These are phyloP conservation scores for Pseudogymnoascus sp. DNA, from an alignment of 2,329 filamentous ascomycete genomes.

Conservation along the genomic window DNA sequence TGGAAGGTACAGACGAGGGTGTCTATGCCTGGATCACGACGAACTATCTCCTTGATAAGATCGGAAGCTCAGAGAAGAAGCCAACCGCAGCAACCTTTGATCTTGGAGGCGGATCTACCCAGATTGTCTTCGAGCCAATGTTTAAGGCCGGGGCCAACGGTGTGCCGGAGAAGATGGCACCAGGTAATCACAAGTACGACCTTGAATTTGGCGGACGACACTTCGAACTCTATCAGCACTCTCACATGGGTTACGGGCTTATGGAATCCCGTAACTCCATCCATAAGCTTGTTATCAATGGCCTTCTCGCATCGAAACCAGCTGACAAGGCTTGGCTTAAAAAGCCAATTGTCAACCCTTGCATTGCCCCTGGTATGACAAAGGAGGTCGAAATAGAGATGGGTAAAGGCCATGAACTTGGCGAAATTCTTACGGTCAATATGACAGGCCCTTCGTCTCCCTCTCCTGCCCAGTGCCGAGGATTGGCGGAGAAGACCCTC, in stretches of 20 bases:
- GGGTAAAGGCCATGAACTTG: conserved; percentile 57
- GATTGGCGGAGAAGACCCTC: conserved; percentile 81
- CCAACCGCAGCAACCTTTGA: conserved; percentile 94
- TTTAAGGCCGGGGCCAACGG: conserved; percentile 72
- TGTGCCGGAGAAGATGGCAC: conserved; percentile 75
- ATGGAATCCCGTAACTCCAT: conserved; percentile 91
- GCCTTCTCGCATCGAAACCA: conserved; percentile 58
- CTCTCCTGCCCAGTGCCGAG: conserved; percentile 79
- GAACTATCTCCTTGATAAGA: conserved; percentile 97
- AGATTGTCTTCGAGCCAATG: conserved; percentile 96
- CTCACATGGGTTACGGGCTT: conserved; percentile 90
- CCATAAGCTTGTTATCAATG: conserved; percentile 67
- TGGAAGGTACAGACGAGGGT: conserved; percentile 95
- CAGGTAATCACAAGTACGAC: conserved; percentile 93
- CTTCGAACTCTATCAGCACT: conserved; percentile 95
- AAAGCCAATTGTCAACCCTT: conserved; percentile 71
- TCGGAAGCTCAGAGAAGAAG: conserved; percentile 82
- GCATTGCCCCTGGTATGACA: conserved; percentile 73
- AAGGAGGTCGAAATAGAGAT: conserved; percentile 68
- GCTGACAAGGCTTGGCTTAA: conserved; percentile 60
- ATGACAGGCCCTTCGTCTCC: conserved; percentile 77
- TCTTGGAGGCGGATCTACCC: conserved; percentile 91
- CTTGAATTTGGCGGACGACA: conserved; percentile 83
- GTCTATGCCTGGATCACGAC: conserved; percentile 99
- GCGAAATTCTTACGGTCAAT: conserved; percentile 60